Base-by-base conservation (phyloP, 2,329 filamentous ascomycete species). In the Ascochyta viciae-villosae region DNA sequence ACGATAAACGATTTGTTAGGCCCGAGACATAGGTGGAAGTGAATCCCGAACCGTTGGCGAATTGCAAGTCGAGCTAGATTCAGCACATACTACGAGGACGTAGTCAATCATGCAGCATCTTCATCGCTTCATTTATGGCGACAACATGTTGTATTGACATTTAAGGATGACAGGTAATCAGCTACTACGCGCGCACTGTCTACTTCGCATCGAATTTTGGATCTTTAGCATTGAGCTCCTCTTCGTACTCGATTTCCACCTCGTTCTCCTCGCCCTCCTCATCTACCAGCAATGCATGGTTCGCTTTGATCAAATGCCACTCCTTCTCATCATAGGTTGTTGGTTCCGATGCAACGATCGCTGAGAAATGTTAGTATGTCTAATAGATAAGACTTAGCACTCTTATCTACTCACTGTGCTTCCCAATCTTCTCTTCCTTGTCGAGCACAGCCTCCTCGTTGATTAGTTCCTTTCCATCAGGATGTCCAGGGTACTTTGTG, bases 291-390 rank as follows among this genome's bases (percentile, higher is more conserved):
- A 83, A 59, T 31, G 72, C 75, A 60, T 76, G 73, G 61, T 85
- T 84, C 63, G 75, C 78, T 27, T 73, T 74, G 57, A 84, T 81
- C 55, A 85, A 61, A 54, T 78, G 70, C 82, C 82, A 85, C 48
- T 85, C 81, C 19, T 73, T 71, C 44, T 78, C 74, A 61, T 81
- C 79, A 60, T 81, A 84, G 8, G 83, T 85, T 24, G 78, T 82
- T 12, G 82, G 83, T 70, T 85, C 82, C 60, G 78, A 81, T 12
- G 82, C 81, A 33, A 84, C 74, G 60, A 84, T 84, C 33, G 16
- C 19, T 37, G 19, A 19, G n/a, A 37, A 31, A 6, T 22, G 19
- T 37, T 12, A 37, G n/a, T 5, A 37, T 12, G 8, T 5, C 19
- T n/a, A 8, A 37, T 19, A 8, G 34, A 22, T 31, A 4, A 5